Evolutionary conservation across 129 eudicot species (phyloP), one percentile per base, ranked within the genome.

Genomic region (Chrysanthemum makinoi): DNA sequence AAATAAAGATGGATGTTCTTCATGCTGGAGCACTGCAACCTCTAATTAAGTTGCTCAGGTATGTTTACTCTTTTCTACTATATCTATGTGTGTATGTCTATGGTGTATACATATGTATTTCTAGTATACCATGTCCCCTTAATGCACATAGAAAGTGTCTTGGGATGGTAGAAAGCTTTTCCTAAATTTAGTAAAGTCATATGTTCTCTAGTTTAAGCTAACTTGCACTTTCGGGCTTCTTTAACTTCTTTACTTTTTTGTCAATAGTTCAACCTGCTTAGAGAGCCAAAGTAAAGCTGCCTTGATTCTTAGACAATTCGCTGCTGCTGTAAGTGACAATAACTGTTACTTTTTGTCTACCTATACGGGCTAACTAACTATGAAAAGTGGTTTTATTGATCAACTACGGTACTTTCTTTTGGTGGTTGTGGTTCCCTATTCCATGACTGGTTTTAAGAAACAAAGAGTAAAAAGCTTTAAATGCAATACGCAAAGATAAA

Each of bases 221-320:
- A 28, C 33, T 28, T 73, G 9, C 43, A 47, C 13, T 60, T 61
- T 52, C 58, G 64, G 26, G 3, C 10, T 50, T 63, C 8, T 24
- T 39, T 47, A 24, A 60, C 43, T 46, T 59, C 10, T 28, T n/a
- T 28, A 28, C n/a, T 65, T 24, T 24, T 76, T 67, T 74, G 58
- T 57, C 62, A 48, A 26, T 76, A 95, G 99, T 67, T 95, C 97
- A 70, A 68, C 83, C 59, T 95, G 99, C 81, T 77, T 91, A 12
- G 99, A 95, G 79, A 95, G 89, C 79, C 97, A 95, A 81, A 80
- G 97, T 70, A 97, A 95, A 84, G 96, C 97, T 75, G 99, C 99
- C 78, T 83, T 95, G 80, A 86, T 95, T 48, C 91, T 95, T 80
- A 97, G 99, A 68, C 99, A 95, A 66, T 95, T 95, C 86, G 97